Conservation (phyloP, 1,139 yeast species). For the Kluyveromyces sp. region DNA sequence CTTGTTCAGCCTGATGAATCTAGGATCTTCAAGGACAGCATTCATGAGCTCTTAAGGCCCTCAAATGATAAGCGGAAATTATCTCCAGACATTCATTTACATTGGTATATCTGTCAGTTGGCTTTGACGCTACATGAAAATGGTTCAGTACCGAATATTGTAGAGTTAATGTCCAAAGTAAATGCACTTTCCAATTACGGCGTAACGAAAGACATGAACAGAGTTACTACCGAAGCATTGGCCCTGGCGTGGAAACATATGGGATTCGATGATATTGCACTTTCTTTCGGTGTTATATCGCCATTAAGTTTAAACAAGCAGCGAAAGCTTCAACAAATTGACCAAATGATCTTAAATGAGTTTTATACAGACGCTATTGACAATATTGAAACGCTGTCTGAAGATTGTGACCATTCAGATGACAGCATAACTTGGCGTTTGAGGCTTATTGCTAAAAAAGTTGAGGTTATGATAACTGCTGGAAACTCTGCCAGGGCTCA, state of each 20-base stretch:
- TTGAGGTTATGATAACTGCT: constrained; percentile 2
- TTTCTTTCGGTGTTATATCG: constrained; percentile 1
- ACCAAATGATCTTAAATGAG: not conserved
- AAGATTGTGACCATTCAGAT: not conserved
- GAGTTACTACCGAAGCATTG: constrained; percentile 1
- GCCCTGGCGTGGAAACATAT: not conserved
- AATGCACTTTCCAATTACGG: constrained; percentile 1
- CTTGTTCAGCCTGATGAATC: constrained; percentile 4
- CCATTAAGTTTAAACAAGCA: not conserved
- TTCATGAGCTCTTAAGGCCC: constrained; percentile 3
- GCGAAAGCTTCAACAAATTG: not conserved
- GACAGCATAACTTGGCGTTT: constrained; percentile 2
- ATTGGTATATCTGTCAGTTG: constrained; percentile 3
- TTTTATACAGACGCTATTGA: constrained; percentile 6
- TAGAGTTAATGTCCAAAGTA: constrained; percentile 1
- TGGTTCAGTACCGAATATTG: constrained; percentile 2
- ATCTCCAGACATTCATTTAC: constrained; percentile 1
- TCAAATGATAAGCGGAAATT: constrained; percentile 1
- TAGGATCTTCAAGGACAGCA: not conserved
- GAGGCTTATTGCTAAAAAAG: not conserved
- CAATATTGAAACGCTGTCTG: not conserved
- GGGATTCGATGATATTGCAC: constrained; percentile 5
- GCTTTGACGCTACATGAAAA: constrained; percentile 1
- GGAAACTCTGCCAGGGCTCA: constrained; percentile 7
- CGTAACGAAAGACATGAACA: not conserved